A percentile compares a stretch with the other conserved stretches of the same genome.
These are phyloP conservation scores for Dittrichia graveolens DNA, from an alignment of 129 eudicot species.

Conservation along the genomic window DNA sequence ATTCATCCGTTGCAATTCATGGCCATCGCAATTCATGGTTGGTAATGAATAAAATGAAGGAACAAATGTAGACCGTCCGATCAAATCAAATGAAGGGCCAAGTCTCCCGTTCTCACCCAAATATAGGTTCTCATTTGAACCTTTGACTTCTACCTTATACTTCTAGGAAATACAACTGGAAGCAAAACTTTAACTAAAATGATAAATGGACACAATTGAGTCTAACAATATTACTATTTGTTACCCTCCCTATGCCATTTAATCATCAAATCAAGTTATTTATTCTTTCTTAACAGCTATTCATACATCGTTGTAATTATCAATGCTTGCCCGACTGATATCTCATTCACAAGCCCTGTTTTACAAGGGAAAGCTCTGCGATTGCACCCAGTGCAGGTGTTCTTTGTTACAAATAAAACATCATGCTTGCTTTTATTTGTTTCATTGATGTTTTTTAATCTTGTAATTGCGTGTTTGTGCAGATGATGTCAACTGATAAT, in stretches of 20 bases:
- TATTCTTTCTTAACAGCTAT: slow-evolving; percentile 46
- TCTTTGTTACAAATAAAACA: slow-evolving; percentile 3
- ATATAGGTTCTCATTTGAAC: no score
- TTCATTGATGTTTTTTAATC: not conserved
- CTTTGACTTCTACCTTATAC: no score
- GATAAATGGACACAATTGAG: no score
- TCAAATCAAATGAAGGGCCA: no score
- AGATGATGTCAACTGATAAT: slow-evolving; percentile 72
- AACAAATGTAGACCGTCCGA: no score
- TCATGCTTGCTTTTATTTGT: slow-evolving; percentile 6
- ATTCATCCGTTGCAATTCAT: no score
- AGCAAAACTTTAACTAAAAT: no score
- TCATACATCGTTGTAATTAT: slow-evolving; percentile 65
- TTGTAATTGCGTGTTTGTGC: slow-evolving; percentile 19
- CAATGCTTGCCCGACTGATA: slow-evolving; percentile 67
- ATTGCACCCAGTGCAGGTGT: slow-evolving; percentile 87
- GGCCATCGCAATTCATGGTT: no score
- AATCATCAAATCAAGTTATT: slow-evolving; percentile 13
- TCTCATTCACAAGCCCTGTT: slow-evolving; percentile 54
- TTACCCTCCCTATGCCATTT: slow-evolving; percentile 7
- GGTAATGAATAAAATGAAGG: no score
- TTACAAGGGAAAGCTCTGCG: slow-evolving; percentile 48
- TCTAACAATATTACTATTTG: not conserved
- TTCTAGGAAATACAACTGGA: no score
- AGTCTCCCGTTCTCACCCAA: no score